Percentiles rank a stretch among this genome's conserved stretches.
phyloP scores from a whole-genome alignment of 2,329 filamentous ascomycete species.

The Bisporella sp. region DNA sequence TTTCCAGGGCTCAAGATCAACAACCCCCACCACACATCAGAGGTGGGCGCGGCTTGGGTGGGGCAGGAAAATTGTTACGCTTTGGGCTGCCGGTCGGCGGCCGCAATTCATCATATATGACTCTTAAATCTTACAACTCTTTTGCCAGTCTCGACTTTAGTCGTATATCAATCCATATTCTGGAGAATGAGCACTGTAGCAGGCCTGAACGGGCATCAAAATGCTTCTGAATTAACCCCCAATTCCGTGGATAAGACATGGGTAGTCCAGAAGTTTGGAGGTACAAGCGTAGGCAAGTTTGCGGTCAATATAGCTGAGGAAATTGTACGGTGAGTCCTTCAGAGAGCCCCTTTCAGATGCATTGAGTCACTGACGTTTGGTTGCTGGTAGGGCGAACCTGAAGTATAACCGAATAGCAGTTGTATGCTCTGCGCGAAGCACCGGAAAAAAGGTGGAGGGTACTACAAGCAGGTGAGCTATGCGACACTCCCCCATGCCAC shows the following conservation, averaged over 20 bases:
- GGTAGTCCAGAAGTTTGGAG: constrained; percentile 89
- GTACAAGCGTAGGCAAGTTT: constrained; percentile 93
- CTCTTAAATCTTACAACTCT: too few relatives aligned
- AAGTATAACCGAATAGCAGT: constrained; percentile 72
- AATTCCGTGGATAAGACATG: constrained; percentile 41
- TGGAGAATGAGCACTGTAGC: constrained; percentile 16
- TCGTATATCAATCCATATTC: background rate
- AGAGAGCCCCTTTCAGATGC: constrained; percentile 1
- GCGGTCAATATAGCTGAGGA: constrained; percentile 66
- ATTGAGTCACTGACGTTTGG: constrained; percentile 3
- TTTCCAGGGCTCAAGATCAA: too few relatives aligned
- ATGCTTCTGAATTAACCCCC: constrained; percentile 4
- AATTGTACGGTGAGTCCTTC: constrained; percentile 52
- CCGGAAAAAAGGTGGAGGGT: constrained; percentile 87
- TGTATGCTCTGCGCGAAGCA: constrained; percentile 92
- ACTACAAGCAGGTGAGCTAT: constrained; percentile 81
- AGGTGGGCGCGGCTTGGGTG: too few relatives aligned
- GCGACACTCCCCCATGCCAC: constrained; percentile 3
- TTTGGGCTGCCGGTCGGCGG: too few relatives aligned
- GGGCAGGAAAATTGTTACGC: too few relatives aligned
- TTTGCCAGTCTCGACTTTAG: too few relatives aligned
- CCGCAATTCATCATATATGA: too few relatives aligned
- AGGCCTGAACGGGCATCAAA: constrained; percentile 10
- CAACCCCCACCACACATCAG: too few relatives aligned
- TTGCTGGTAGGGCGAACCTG: constrained; percentile 46